Evolutionary conservation across 1,139 yeast species (phyloP), one percentile per base, ranked within the genome.

Genomic region (Pichia sp.): DNA sequence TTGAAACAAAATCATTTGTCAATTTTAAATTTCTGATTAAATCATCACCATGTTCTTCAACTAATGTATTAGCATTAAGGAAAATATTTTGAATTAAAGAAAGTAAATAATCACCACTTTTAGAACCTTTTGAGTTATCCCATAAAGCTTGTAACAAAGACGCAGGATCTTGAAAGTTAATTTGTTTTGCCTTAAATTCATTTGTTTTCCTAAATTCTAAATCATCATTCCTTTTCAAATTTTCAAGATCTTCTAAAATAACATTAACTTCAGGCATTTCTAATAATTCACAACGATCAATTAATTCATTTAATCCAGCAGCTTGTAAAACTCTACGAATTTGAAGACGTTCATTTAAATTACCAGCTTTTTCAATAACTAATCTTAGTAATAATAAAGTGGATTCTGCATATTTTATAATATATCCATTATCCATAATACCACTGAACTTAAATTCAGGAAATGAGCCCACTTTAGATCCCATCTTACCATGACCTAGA

Each of bases 401-500:
- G 20, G 90, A 78, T 41, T 82, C 70, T 31, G 92, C 80, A 63
- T 90, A 92, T 51, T 90, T 97, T 55, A 81, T 68, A 28, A 92
- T 71, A 44, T 84, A 80, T 52, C 78, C 79, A 58, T 89, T 96
- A 36, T 82, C 75, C 3, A 71, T 66, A 2, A 73, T 61, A 1
- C 87, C 87, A 9, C 78, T 72, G 12, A 77, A 69, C 51, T 80
- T 80, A 46, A 81, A 72, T 54, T 92, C 97, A n/a, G 84, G 95
- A 50, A 90, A 82, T 1, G 97, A 96, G 2, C 97, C 97, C 8
- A 92, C 97, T 55, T 83, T 66, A 0, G 96, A 86, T 16, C 96
- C 95, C 73, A 84, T 73, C 56, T 80, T 83, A 11, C 97, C 97
- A 54, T 92, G 74, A 1, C 97, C 97, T 51, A 84, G 90, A 43